These are phyloP conservation scores for Carex sylvatica DNA, from an alignment of 202 grass and related monocot genomes.

Conservation along the genomic window DNA sequence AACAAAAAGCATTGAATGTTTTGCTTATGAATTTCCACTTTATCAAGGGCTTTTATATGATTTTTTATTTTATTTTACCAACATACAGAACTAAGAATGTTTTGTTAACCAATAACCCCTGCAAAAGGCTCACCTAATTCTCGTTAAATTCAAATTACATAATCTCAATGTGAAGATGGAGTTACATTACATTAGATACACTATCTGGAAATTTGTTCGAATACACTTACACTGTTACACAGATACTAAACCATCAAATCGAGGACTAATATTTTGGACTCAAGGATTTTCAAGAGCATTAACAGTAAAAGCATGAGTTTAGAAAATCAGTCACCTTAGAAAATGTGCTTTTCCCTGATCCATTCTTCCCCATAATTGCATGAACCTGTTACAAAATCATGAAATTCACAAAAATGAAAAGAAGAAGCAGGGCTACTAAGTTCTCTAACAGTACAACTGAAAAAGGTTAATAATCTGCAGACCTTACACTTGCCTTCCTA, in stretches of 20 bases:
- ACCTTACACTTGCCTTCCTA: background rate
- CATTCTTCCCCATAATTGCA: slow-evolving; percentile 92
- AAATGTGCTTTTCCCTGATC: slow-evolving; percentile 92
- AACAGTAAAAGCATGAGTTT: background rate
- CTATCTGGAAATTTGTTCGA: background rate
- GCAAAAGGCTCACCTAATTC: background rate
- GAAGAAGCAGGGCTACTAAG: background rate
- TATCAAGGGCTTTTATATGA: background rate
- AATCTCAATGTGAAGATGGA: background rate
- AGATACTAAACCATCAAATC: background rate
- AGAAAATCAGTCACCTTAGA: slow-evolving; percentile 53
- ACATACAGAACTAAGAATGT: background rate
- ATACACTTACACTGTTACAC: background rate
- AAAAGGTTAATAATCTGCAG: slow-evolving; percentile 7
- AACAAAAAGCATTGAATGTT: background rate
- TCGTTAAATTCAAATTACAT: background rate
- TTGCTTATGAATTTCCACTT: background rate
- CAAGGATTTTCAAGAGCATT: background rate
- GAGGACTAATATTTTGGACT: background rate
- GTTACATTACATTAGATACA: background rate
- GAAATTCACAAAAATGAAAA: background rate
- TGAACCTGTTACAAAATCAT: slow-evolving; percentile 48
- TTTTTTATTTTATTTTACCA: background rate
- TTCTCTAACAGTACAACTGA: background rate
- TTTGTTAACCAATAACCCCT: background rate